Evolutionary conservation across 106 monocot genomes (phyloP).

Genomic region (Amphibolis antarctica): DNA sequence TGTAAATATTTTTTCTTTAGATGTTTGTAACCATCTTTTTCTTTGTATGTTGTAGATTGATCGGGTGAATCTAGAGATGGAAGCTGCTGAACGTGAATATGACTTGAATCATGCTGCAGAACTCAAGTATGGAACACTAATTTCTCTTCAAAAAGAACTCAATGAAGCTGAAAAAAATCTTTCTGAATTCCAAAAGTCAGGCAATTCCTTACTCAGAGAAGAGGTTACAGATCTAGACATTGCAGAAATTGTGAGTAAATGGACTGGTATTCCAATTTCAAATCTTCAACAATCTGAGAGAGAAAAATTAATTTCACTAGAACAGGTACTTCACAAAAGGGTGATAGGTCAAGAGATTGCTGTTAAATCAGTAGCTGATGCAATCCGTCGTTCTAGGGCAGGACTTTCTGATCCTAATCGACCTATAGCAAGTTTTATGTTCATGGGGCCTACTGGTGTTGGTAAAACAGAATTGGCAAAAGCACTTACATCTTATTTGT

Average conservation of each 20-base stretch:
- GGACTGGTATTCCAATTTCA: slow-evolving; percentile 89
- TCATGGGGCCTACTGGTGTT: slow-evolving; percentile 93
- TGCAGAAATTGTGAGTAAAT: slow-evolving; percentile 88
- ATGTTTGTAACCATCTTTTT: background rate
- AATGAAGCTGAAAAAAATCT: slow-evolving; percentile 70
- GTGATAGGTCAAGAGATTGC: slow-evolving; percentile 84
- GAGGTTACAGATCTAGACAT: slow-evolving; percentile 86
- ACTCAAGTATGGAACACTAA: slow-evolving; percentile 79
- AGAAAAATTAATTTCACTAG: slow-evolving; percentile 65
- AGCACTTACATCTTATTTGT: slow-evolving; percentile 65
- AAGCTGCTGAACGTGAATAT: slow-evolving; percentile 88
- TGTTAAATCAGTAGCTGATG: slow-evolving; percentile 76
- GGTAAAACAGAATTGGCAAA: slow-evolving; percentile 96
- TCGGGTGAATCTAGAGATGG: slow-evolving; percentile 90
- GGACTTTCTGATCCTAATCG: slow-evolving; percentile 83
- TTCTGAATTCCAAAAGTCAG: slow-evolving; percentile 59
- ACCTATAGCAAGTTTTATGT: slow-evolving; percentile 96
- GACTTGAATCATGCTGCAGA: slow-evolving; percentile 84
- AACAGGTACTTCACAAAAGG: slow-evolving; percentile 66
- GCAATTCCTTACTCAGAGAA: slow-evolving; percentile 79
- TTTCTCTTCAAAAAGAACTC: slow-evolving; percentile 67
- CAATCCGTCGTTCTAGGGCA: slow-evolving; percentile 78
- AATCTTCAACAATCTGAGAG: slow-evolving; percentile 81
- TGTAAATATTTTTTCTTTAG: background rate
- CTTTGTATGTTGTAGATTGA: slow-evolving; percentile 39